Evolutionary conservation across 2,329 filamentous ascomycete species (phyloP).

Genomic region (Sphaerostilbella broomeana): DNA sequence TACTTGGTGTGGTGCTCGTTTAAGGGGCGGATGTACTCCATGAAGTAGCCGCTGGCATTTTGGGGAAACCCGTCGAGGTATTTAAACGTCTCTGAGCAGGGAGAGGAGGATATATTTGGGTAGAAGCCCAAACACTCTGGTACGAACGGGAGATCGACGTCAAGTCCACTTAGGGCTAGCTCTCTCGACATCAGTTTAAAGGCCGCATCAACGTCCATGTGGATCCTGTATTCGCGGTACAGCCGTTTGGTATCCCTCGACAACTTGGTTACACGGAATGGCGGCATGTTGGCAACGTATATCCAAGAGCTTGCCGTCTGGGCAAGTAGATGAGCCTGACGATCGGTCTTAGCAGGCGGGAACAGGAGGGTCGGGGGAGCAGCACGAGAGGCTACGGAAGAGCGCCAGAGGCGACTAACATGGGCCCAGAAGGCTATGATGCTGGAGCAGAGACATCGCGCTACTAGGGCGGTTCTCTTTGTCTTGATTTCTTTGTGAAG

Average conservation of each 20-base stretch:
- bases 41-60: slow-evolving; percentile 12
- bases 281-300: slow-evolving; percentile 11
- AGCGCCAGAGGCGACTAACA: slow-evolving; percentile 5
- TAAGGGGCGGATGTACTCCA: slow-evolving; percentile 15
- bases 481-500: slow-evolving; percentile 3
- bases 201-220: slow-evolving; percentile 6
- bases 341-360: not conserved
- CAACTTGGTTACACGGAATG: slow-evolving; percentile 12
- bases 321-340: slow-evolving; percentile 11
- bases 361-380: not conserved
- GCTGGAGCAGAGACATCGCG: slow-evolving; percentile 10
- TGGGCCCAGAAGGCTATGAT: slow-evolving; percentile 11
- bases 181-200: slow-evolving; percentile 7
- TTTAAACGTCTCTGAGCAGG: slow-evolving; percentile 9
- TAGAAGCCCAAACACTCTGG: slow-evolving; percentile 9
- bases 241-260: slow-evolving; percentile 3
- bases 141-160: slow-evolving; percentile 11
- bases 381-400: not conserved
- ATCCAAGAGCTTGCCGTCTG: slow-evolving; percentile 10
- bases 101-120: slow-evolving; percentile 8
- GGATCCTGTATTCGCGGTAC: slow-evolving; percentile 10
- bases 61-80: slow-evolving; percentile 6
- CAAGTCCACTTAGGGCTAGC: slow-evolving; percentile 2
- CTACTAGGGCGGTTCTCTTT: slow-evolving; percentile 3
- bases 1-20: slow-evolving; percentile 13